Evolutionary conservation across 306 rosid species (phyloP), one percentile per base, ranked within the genome.

Genomic region (Trichosanthes cucumerina): DNA sequence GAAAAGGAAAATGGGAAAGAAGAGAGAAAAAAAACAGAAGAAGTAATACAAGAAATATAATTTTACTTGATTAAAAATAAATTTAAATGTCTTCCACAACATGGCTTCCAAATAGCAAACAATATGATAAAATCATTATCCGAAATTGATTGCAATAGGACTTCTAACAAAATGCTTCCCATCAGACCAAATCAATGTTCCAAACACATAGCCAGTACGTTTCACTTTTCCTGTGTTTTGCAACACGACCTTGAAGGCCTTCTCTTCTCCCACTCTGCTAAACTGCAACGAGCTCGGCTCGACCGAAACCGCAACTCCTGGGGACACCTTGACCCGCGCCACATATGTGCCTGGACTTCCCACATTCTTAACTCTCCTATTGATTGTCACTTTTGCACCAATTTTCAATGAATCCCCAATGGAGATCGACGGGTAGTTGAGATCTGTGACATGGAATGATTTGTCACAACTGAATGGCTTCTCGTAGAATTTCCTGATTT

Each of bases 381-480:
- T 52, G 64, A 68, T 49, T 5, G 62, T 83, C 15, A 49, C 16
- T 3, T 78, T 3, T n/a, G 33, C 63, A 23, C 65, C 15, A 7
- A 19, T 47, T 4, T 6, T 33, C 9, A 78, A 41, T 8, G 33
- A 28, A 1, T 3, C 4, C 4, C 78, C 41, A 41, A 86, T 11
- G 11, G 82, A 49, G 54, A 88, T 85, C 19, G 90, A 18, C 21
- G 95, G 95, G 79, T 88, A 87, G 66, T 88, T 88, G 56, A 90
- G 71, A 82, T 89, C 87, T 16, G 53, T 24, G 3, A 80, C 4
- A 11, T 9, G 85, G 83, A 59, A 83, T 0, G 64, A 19, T 50
- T 77, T 77, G 24, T 80, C 79, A 64, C 91, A 88, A 3, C 12
- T 54, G 56, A 69, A 71, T 33, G 83, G 66, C 58, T 75, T 68